Evolutionary conservation across 495 filamentous ascomycete species (phyloP), one percentile per base, ranked within the genome.

Genomic region (Podospora australis): DNA sequence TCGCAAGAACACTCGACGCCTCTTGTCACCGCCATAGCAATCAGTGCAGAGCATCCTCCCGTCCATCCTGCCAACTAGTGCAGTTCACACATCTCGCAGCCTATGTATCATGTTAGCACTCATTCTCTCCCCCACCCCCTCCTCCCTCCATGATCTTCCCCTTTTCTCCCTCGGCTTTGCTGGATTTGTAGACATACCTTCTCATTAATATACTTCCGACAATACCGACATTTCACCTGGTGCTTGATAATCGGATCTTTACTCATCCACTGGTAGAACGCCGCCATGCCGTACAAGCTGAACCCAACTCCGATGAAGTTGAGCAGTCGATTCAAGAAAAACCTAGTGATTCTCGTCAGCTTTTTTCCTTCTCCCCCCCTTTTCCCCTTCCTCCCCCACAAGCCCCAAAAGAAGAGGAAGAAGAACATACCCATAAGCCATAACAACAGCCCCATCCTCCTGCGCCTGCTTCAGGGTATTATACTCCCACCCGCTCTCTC

Each of bases 11-110:
- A n/a, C n/a, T n/a, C 20, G 16, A n/a, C 35, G 13, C 14, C 39
- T 34, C n/a, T 43, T 23, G 28, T n/a, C 40, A 11, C 17, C 40
- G 14, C 40, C 28, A 43, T 23, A 22, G 34, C 8, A 16, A 22
- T 40, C 43, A 39, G 25, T n/a, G n/a, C n/a, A n/a, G n/a, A n/a
- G n/a, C n/a, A n/a, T 86, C 81, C 60, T 88, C 84, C 53, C 83
- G 71, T n/a, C 83, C 84, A 67, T 88, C 84, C 54, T 80, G 78
- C 84, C 84, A 88, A 50, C 80, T 86, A 4, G 82, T 86, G 59
- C 84, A 88, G 51, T 87, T 82, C 14, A 83, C 59, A 62, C 84
- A 88, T 1, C 84, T 73, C 39, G 64, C 57, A 14, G 81, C 79
- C 81, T 86, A 38, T 22, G 1, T 29, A 45, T 16, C 20, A 6